Evolutionary conservation across 108 stramenopile genomes (phyloP).

Genomic region (Fragilaria radians): DNA sequence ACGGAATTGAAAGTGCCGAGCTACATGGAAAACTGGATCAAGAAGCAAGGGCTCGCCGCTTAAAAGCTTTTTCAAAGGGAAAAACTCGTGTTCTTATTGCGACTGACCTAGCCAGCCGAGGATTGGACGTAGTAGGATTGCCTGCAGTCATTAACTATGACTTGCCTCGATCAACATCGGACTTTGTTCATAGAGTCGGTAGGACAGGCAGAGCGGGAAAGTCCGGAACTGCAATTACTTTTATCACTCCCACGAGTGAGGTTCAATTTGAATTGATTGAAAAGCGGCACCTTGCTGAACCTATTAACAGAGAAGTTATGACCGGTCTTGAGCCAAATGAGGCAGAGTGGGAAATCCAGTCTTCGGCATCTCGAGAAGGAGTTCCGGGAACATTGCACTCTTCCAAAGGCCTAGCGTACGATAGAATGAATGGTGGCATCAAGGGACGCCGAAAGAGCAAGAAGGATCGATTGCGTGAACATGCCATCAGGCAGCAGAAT

Average conservation of each 20-base stretch:
- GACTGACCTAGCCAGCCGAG: slow-evolving; percentile 95
- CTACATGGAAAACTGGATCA: slow-evolving; percentile 96
- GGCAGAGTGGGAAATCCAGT: slow-evolving; percentile 38
- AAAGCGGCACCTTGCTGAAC: slow-evolving; percentile 37
- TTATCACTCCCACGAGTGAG: slow-evolving; percentile 74
- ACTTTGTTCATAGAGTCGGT: slow-evolving; percentile 93
- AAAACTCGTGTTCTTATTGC: slow-evolving; percentile 79
- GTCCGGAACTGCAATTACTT: slow-evolving; percentile 78
- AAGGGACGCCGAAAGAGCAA: slow-evolving; percentile 71
- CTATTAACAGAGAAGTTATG: slow-evolving; percentile 47
- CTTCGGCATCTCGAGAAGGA: slow-evolving; percentile 19
- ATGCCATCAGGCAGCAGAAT: slow-evolving; percentile 39
- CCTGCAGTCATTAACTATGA: slow-evolving; percentile 88
- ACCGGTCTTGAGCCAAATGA: slow-evolving; percentile 55
- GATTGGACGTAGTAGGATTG: slow-evolving; percentile 88
- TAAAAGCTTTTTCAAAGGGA: slow-evolving; percentile 72
- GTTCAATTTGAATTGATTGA: slow-evolving; percentile 69
- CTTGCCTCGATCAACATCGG: slow-evolving; percentile 78
- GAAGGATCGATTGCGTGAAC: slow-evolving; percentile 68
- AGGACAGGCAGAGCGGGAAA: slow-evolving; percentile 95
- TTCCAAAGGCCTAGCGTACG: slow-evolving; percentile 52
- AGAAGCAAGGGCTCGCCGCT: slow-evolving; percentile 73
- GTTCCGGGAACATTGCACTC: slow-evolving; percentile 51
- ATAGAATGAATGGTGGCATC: slow-evolving; percentile 72
- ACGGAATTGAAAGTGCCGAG: slow-evolving; percentile 68